These are phyloP conservation scores for Solanum paucissectum DNA, from an alignment of 257 asterid genomes.

Conservation along the genomic window DNA sequence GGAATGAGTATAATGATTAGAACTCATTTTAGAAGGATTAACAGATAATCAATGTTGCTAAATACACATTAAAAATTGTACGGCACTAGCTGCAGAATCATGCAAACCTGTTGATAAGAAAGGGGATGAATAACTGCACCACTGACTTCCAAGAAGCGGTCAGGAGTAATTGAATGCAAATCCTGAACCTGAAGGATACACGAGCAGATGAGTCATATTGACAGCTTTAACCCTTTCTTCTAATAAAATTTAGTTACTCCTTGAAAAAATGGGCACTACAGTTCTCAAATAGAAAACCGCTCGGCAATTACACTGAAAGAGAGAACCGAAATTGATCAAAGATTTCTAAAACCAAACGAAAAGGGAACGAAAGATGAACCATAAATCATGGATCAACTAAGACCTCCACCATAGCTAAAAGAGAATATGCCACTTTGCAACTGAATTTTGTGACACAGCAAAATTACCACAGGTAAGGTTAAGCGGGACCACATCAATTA, in stretches of 20 bases:
- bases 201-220: neutral
- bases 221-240: neutral
- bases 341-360: neutral
- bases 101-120: slow-evolving; percentile 94
- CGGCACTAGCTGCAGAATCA: neutral
- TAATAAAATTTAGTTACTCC: neutral
- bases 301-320: neutral
- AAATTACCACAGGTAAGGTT: neutral
- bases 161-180: slow-evolving; percentile 86
- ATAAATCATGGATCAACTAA: neutral
- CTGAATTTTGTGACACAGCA: neutral
- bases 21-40: neutral
- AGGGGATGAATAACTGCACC: slow-evolving; percentile 98
- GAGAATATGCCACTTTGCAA: neutral
- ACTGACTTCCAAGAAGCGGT: slow-evolving; percentile 90
- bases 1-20: neutral
- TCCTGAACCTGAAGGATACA: slow-evolving; percentile 78
- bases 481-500: neutral
- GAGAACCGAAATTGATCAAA: neutral
- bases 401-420: neutral
- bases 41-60: neutral
- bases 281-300: neutral
- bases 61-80: neutral
- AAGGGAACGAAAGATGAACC: neutral
- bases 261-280: neutral